A percentile compares a stretch with the other conserved stretches of the same genome.
phyloP scores from a whole-genome alignment of 805 yeast species.

The Sungouiella blattae region DNA sequence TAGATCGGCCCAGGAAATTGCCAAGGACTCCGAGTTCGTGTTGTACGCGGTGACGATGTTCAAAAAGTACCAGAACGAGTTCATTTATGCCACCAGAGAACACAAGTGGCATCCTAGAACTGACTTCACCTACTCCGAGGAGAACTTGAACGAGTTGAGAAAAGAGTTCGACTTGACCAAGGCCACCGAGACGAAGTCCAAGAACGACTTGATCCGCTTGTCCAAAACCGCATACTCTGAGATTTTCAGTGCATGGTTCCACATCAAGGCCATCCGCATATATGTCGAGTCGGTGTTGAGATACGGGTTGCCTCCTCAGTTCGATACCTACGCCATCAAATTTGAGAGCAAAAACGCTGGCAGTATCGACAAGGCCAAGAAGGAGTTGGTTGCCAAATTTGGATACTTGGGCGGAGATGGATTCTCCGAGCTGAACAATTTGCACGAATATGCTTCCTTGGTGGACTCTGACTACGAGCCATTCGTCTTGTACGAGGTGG shows the following conservation, averaged over 20 bases:
- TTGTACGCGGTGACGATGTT: slow-evolving; percentile 80
- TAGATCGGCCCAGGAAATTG: slow-evolving; percentile 70
- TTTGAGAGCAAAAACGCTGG: slow-evolving; percentile 37
- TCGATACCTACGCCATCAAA: slow-evolving; percentile 50
- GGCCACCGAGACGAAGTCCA: slow-evolving; percentile 67
- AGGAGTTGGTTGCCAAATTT: slow-evolving; percentile 67
- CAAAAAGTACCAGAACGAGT: slow-evolving; percentile 73
- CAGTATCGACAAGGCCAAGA: slow-evolving; percentile 54
- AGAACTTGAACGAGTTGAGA: slow-evolving; percentile 63
- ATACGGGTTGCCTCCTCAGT: slow-evolving; percentile 95
- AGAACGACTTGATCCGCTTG: slow-evolving; percentile 75
- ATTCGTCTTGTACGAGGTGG: slow-evolving; percentile 72
- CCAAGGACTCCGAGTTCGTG: slow-evolving; percentile 68
- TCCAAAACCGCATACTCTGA: slow-evolving; percentile 89
- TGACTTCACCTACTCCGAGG: slow-evolving; percentile 84
- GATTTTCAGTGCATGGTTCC: slow-evolving; percentile 82
- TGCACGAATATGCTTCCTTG: slow-evolving; percentile 84
- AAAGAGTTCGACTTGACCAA: slow-evolving; percentile 76
- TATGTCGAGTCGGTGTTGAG: slow-evolving; percentile 93
- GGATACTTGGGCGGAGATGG: slow-evolving; percentile 94
- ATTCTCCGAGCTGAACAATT: slow-evolving; percentile 62
- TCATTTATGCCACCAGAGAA: slow-evolving; percentile 71
- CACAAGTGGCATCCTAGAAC: slow-evolving; percentile 82
- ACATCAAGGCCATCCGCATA: slow-evolving; percentile 79
- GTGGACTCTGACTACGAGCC: slow-evolving; percentile 97